phyloP scores from a whole-genome alignment of 2,329 filamentous ascomycete species.

The Calonectria fujianensis region DNA sequence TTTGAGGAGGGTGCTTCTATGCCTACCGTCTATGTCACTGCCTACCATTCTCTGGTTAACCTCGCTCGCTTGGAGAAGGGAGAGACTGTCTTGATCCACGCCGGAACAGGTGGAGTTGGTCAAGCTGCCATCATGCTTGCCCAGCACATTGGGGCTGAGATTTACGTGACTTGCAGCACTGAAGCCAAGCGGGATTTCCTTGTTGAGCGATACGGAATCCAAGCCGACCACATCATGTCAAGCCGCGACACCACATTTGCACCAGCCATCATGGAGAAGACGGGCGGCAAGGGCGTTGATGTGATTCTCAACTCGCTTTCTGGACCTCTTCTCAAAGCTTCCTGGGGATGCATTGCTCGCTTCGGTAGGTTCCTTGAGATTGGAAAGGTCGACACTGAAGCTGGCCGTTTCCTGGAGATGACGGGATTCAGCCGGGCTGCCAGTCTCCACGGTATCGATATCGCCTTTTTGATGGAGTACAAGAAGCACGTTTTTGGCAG shows the following conservation, averaged over 20 bases:
- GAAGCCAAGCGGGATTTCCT: constrained; percentile 9
- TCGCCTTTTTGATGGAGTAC: constrained; percentile 10
- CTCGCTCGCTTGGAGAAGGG: constrained; percentile 14
- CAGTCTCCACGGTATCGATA: not conserved
- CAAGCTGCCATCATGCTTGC: constrained; percentile 16
- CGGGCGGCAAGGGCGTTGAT: not conserved
- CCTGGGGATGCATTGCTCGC: constrained; percentile 5
- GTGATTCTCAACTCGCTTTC: constrained; percentile 14
- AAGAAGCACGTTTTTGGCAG: not conserved
- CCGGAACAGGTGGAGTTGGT: constrained; percentile 12
- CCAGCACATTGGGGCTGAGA: not conserved
- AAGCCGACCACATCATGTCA: constrained; percentile 3
- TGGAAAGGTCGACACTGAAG: constrained; percentile 13
- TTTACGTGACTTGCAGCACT: constrained; percentile 4
- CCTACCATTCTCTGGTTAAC: not conserved
- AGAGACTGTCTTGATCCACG: constrained; percentile 10
- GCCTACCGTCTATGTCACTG: constrained; percentile 13
- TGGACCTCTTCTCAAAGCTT: constrained; percentile 12
- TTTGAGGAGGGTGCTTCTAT: constrained; percentile 14
- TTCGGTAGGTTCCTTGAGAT: constrained; percentile 19
- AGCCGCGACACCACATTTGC: constrained; percentile 11
- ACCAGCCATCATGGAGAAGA: constrained; percentile 12
- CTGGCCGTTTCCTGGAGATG: constrained; percentile 8
- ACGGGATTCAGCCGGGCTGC: not conserved
- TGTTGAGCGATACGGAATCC: constrained; percentile 2